Evolutionary conservation across 2,329 filamentous ascomycete species (phyloP).

Genomic region (Colletotrichum falcatum): DNA sequence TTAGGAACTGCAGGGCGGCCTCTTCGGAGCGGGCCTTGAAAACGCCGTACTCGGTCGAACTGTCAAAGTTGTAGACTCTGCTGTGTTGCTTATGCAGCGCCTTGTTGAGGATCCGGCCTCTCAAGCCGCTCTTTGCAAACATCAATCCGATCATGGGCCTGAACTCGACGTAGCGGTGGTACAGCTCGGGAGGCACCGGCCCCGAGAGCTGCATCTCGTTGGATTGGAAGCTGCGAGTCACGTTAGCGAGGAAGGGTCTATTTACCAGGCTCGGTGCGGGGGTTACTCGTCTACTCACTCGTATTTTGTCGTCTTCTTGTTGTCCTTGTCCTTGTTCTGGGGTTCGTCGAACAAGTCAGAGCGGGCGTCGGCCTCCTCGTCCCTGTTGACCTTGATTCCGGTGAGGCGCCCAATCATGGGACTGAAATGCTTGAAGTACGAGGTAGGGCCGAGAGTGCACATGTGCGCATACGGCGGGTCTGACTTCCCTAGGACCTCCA

Average conservation of each 20-base stretch:
- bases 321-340: constrained; percentile 44
- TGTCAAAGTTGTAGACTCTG: constrained; percentile 90
- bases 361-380: constrained; percentile 62
- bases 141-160: constrained; percentile 89
- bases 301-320: constrained; percentile 74
- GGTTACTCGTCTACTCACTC: constrained; percentile 69
- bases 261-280: not conserved
- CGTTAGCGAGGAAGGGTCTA: constrained; percentile 3
- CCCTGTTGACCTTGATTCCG: constrained; percentile 75
- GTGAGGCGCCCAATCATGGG: constrained; percentile 87
- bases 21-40: constrained; percentile 76
- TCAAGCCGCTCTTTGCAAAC: constrained; percentile 82
- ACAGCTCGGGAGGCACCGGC: constrained; percentile 82
- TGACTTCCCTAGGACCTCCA: constrained; percentile 82
- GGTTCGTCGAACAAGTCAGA: constrained; percentile 42
- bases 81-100: constrained; percentile 91
- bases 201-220: constrained; percentile 90
- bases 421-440: constrained; percentile 87
- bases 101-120: constrained; percentile 84
- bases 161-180: constrained; percentile 95
- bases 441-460: constrained; percentile 82
- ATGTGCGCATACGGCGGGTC: constrained; percentile 75
- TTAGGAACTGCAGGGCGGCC: constrained; percentile 83
- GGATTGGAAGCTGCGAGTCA: constrained; percentile 80
- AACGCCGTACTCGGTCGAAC: constrained; percentile 76